phyloP scores from a whole-genome alignment of 805 yeast species.

The Yarrowia sp. region DNA sequence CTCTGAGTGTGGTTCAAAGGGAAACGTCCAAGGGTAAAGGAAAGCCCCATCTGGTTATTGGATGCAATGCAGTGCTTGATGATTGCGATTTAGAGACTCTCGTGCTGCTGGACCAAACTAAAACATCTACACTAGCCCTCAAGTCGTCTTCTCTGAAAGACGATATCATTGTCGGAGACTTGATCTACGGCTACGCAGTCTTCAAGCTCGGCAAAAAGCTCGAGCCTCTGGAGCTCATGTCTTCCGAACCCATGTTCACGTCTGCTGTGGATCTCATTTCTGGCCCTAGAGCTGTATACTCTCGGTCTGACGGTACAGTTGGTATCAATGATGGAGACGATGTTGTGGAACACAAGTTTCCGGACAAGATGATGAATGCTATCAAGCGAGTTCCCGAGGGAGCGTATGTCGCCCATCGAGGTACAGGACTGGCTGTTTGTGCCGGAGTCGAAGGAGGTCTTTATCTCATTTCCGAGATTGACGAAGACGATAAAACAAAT shows the following conservation, averaged over 20 bases:
- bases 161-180: conserved; percentile 19
- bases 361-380: conserved; percentile 28
- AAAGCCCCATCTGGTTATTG: neutral
- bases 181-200: conserved; percentile 18
- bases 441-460: conserved; percentile 35
- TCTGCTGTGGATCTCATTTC: conserved; percentile 25
- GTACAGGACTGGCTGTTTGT: conserved; percentile 8
- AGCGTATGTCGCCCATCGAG: neutral
- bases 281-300: conserved; percentile 7
- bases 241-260: conserved; percentile 17
- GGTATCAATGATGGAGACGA: conserved; percentile 22
- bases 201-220: conserved; percentile 11
- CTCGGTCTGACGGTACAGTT: conserved; percentile 30
- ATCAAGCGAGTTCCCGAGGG: conserved; percentile 14
- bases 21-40: conserved; percentile 3
- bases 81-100: neutral
- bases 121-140: conserved; percentile 24
- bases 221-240: conserved; percentile 17
- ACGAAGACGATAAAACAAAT: neutral
- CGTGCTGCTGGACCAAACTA: conserved; percentile 15
- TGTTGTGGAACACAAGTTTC: conserved; percentile 16
- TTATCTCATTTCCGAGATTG: conserved; percentile 28
- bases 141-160: conserved; percentile 13
- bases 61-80: conserved; percentile 12
- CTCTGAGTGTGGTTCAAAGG: conserved; percentile 17